Evolutionary conservation across 176 grass and related monocot species (phyloP), one percentile per base, ranked within the genome.

Genomic region (Paspalum notatum): DNA sequence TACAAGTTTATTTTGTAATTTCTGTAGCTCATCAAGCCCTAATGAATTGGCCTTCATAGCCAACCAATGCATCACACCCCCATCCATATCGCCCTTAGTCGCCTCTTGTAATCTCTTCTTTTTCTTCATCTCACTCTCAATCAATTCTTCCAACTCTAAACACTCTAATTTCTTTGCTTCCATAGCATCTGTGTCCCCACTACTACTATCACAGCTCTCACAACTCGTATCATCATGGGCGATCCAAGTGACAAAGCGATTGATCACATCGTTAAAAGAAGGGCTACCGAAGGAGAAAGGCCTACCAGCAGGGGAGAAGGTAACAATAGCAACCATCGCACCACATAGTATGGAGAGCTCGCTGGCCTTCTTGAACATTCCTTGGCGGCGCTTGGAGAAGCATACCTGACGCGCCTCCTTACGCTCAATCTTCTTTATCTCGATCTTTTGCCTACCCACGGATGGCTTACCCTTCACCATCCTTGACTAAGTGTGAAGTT

Each of bases 361-460:
- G n/a, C 20, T 14, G 12, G 66, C 66, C 66, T 46, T 68, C 8
- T 68, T 68, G 66, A 68, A 68, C 11, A 68, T 5, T 20, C 41
- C 42, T 46, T 45, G 42, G 12, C 10, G 66, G 66, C 20, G 66
- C 66, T 68, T 68, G n/a, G 42, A 68, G 42, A 68, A 68, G 66
- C 66, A 24, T 24, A 68, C 66, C 5, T 24, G 2, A 24, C 42
- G 66, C 6, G 66, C 66, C 5, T 68, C 20, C 5, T 68, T 11
- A 24, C 10, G 2, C 20, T 45, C n/a, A 5, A 68, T 68, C 1
- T 3, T 18, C 41, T 45, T 68, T 10, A 68, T 45, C 65, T 68
- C 41, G 5, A 68, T 21, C 41, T 68, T 68, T 46, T 68, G 1
- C 66, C n/a, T 45, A 44, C 41, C 42, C 17, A 53, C 39, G 49